Evolutionary conservation across 2,329 filamentous ascomycete genomes (phyloP).

Genomic region (Chaetomium sp.): DNA sequence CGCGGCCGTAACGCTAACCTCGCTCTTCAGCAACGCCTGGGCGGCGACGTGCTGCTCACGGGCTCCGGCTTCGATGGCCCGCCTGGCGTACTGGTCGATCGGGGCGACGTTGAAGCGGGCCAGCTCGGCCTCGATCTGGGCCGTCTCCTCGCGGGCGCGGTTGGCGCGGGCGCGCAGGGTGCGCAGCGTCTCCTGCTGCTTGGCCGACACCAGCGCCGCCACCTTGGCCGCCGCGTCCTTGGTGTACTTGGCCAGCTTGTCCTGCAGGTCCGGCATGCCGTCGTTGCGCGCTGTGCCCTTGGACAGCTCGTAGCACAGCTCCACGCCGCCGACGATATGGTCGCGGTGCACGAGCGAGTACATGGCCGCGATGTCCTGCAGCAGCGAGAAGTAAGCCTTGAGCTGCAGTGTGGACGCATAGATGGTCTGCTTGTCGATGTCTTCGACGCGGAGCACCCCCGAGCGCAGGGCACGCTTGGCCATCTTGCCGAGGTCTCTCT

Average conservation of each 20-base stretch:
- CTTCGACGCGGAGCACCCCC: constrained; percentile 3
- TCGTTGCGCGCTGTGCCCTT: not conserved
- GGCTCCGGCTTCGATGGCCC: not conserved
- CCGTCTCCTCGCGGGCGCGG: not conserved
- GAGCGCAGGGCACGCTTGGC: not conserved
- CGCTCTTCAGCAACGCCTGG: not conserved
- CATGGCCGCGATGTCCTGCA: constrained; percentile 6
- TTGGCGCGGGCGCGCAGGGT: not conserved
- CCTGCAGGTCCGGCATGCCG: constrained; percentile 5
- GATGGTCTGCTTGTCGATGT: constrained; percentile 4
- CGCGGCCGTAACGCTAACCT: not conserved
- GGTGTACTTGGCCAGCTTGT: constrained; percentile 1
- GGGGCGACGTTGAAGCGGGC: not conserved
- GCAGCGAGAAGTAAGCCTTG: constrained; percentile 11
- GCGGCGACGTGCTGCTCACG: not conserved
- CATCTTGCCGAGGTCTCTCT: not conserved
- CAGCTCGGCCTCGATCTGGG: not conserved
- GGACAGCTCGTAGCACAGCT: constrained; percentile 10
- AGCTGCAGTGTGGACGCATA: constrained; percentile 1
- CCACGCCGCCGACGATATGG: constrained; percentile 9
- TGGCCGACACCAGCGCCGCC: constrained; percentile 1
- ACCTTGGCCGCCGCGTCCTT: not conserved
- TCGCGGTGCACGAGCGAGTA: constrained; percentile 6
- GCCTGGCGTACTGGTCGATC: not conserved
- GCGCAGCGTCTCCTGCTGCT: not conserved